Evolutionary conservation across 805 yeast genomes (phyloP).

Genomic region (Trichomonascus vanleenenianus): DNA sequence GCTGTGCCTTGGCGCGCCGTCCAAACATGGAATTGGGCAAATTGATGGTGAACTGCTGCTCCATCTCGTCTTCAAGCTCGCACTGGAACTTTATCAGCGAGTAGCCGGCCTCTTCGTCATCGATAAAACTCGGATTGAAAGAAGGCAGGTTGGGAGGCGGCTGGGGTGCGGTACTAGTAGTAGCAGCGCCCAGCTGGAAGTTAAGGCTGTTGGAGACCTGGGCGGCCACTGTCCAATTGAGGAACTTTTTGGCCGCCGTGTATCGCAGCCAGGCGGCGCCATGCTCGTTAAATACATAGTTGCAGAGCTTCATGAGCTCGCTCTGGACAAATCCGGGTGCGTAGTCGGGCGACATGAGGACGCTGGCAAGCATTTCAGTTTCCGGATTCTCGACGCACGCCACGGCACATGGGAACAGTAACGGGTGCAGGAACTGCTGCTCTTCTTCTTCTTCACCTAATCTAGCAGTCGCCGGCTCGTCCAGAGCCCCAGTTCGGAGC

Average conservation of each 20-base stretch:
- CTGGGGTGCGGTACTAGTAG: no score
- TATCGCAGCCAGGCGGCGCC: conserved; percentile 23
- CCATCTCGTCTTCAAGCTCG: neutral
- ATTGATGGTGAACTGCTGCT: conserved; percentile 1
- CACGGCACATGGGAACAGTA: conserved; percentile 17
- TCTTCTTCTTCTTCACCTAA: neutral
- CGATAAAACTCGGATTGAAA: neutral
- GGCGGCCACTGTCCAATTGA: conserved; percentile 14
- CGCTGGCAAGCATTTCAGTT: conserved; percentile 21
- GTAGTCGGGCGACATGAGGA: conserved; percentile 20
- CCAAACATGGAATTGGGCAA: conserved; percentile 5
- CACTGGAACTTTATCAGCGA: neutral
- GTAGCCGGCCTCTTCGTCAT: neutral
- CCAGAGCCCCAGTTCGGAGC: neutral
- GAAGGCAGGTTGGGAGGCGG: no score
- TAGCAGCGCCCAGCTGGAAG: neutral
- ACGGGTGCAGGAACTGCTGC: conserved; percentile 4
- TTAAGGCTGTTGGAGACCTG: conserved; percentile 1
- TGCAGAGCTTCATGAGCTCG: conserved; percentile 15
- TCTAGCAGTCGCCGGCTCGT: neutral
- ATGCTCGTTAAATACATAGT: conserved; percentile 20
- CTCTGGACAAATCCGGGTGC: conserved; percentile 14
- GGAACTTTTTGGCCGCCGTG: conserved; percentile 18
- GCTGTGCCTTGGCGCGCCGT: conserved; percentile 13
- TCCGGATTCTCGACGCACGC: conserved; percentile 8